phyloP scores from a whole-genome alignment of 2,329 filamentous ascomycete species.

The Colletotrichum sp. region DNA sequence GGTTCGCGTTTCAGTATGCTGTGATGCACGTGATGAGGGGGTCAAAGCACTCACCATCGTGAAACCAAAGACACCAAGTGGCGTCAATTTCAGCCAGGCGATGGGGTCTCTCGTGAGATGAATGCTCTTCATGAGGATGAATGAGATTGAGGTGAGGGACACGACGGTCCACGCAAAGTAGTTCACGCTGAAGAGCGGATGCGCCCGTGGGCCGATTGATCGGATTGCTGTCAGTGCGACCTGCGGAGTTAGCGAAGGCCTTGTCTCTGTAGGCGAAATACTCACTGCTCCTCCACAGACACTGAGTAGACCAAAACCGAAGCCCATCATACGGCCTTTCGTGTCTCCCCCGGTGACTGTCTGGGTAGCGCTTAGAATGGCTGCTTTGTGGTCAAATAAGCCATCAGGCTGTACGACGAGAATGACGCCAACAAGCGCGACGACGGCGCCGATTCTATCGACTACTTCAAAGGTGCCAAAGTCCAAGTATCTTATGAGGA shows the following conservation, averaged over 20 bases:
- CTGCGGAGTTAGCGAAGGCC: background rate
- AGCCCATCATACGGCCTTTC: slow-evolving; percentile 2
- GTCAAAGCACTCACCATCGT: background rate
- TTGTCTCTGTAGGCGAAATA: background rate
- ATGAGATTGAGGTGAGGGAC: background rate
- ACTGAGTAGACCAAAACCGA: background rate
- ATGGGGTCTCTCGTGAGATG: background rate
- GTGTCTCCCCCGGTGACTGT: background rate
- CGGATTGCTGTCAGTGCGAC: slow-evolving; percentile 6
- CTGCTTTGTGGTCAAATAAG: background rate
- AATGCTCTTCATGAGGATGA: background rate
- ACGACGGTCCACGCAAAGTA: slow-evolving; percentile 11
- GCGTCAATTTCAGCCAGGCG: slow-evolving; percentile 2
- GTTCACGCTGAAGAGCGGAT: background rate
- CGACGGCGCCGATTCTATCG: background rate
- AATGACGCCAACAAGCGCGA: slow-evolving; percentile 2
- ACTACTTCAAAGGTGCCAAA: background rate
- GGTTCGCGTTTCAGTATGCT: background rate
- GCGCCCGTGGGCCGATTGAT: background rate
- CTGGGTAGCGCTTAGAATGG: background rate
- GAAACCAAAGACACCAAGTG: slow-evolving; percentile 9
- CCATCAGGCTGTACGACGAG: slow-evolving; percentile 8
- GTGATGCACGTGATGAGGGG: no score
- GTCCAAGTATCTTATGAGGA: slow-evolving; percentile 2
- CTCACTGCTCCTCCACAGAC: slow-evolving; percentile 8